phyloP scores from a whole-genome alignment of 2,329 filamentous ascomycete genomes.

The Paracorniculantispora psalliotae region DNA sequence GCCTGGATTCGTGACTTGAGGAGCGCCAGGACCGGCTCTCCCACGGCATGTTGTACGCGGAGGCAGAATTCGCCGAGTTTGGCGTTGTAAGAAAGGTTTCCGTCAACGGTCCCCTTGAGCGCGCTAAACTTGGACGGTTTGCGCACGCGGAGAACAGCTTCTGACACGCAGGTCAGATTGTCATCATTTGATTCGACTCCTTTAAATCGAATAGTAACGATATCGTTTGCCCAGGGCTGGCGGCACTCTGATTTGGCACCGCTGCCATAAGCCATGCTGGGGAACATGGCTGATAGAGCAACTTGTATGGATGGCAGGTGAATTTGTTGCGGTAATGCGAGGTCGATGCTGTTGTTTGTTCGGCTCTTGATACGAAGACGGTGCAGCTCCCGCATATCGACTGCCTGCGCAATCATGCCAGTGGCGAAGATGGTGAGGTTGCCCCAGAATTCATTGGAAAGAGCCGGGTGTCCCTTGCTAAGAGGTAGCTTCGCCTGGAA shows the following conservation, averaged over 20 bases:
- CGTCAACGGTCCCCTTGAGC: conserved; percentile 52
- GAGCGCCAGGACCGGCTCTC: conserved; percentile 52
- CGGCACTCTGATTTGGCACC: conserved; percentile 21
- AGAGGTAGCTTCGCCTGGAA: conserved; percentile 39
- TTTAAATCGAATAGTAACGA: conserved; percentile 54
- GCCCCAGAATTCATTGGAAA: conserved; percentile 47
- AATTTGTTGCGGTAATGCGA: conserved; percentile 37
- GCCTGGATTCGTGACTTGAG: conserved; percentile 58
- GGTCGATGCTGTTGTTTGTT: conserved; percentile 29
- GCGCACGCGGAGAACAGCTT: conserved; percentile 51
- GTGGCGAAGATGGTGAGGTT: conserved; percentile 46
- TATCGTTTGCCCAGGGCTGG: conserved; percentile 54
- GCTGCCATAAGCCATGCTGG: conserved; percentile 28
- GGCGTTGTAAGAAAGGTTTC: conserved; percentile 57
- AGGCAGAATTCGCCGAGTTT: conserved; percentile 59
- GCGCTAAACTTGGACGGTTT: conserved; percentile 50
- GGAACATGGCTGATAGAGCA: conserved; percentile 43
- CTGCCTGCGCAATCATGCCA: conserved; percentile 46
- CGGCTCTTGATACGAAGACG: conserved; percentile 38
- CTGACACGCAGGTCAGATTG: conserved; percentile 37
- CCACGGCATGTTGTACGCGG: conserved; percentile 53
- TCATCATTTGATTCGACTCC: conserved; percentile 31
- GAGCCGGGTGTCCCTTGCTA: conserved; percentile 37
- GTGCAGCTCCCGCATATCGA: conserved; percentile 45
- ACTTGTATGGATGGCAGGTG: conserved; percentile 45